phyloP scores from a whole-genome alignment of 2,329 filamentous ascomycete species.

The Aspergillus pseudonomiae region DNA sequence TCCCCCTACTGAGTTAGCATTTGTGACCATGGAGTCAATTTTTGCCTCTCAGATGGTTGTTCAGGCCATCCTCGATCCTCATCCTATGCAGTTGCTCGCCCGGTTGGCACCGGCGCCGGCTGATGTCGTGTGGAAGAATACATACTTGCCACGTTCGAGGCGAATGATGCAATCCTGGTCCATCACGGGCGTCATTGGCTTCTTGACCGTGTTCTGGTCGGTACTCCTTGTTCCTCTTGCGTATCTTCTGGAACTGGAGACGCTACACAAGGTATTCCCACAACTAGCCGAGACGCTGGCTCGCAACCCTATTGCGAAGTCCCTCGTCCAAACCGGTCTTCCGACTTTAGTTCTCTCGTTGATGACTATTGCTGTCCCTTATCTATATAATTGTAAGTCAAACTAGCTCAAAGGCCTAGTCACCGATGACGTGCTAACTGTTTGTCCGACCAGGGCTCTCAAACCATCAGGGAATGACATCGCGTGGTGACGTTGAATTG shows the following conservation, averaged over 20 bases:
- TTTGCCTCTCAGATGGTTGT: constrained; percentile 92
- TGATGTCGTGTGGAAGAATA: constrained; percentile 95
- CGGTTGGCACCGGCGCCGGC: constrained; percentile 84
- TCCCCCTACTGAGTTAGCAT: constrained; percentile 78
- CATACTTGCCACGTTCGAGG: constrained; percentile 74
- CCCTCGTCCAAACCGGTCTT: constrained; percentile 82
- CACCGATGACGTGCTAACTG: constrained; percentile 14
- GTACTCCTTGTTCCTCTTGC: constrained; percentile 79
- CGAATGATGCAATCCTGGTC: constrained; percentile 80
- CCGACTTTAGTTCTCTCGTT: constrained; percentile 84
- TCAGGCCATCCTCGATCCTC: constrained; percentile 89
- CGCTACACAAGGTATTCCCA: constrained; percentile 73
- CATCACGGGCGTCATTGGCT: constrained; percentile 78
- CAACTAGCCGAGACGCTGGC: constrained; percentile 68
- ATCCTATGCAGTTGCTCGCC: constrained; percentile 81
- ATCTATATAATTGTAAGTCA: constrained; percentile 80
- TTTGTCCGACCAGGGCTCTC: constrained; percentile 61
- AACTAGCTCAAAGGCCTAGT: neutral
- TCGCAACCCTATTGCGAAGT: constrained; percentile 69
- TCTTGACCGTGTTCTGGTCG: constrained; percentile 88
- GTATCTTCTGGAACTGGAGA: constrained; percentile 76
- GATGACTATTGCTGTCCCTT: constrained; percentile 86
- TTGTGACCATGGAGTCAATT: constrained; percentile 97
- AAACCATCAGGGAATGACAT: constrained; percentile 91
- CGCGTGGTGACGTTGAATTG: constrained; percentile 89